phyloP scores from a whole-genome alignment of 2,329 filamentous ascomycete genomes.

The Calonectria pseudoturangicola region DNA sequence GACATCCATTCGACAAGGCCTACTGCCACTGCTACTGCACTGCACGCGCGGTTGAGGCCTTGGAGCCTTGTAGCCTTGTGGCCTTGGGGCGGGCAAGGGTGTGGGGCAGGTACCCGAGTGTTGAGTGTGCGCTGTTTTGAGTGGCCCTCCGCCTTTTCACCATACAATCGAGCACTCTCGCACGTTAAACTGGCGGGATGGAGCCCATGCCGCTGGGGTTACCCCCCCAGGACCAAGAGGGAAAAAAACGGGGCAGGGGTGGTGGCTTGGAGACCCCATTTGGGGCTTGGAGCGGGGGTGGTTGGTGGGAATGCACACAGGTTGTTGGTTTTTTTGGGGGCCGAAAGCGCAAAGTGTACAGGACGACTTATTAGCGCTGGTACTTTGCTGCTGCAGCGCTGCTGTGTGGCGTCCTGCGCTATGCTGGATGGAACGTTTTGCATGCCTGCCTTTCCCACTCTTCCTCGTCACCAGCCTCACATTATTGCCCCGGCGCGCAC shows the following conservation, averaged over 20 bases:
- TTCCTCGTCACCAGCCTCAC: slow-evolving; percentile 28
- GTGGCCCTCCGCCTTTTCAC: slow-evolving; percentile 53
- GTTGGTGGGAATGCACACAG: background rate
- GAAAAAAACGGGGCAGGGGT: slow-evolving; percentile 45
- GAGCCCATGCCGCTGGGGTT: slow-evolving; percentile 39
- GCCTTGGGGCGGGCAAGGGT: background rate
- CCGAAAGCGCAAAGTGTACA: background rate
- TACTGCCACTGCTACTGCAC: background rate
- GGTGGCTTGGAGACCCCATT: slow-evolving; percentile 36
- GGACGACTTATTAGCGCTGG: background rate
- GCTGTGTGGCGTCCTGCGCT: slow-evolving; percentile 11
- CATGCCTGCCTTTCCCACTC: background rate
- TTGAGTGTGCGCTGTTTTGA: slow-evolving; percentile 5
- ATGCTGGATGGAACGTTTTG: slow-evolving; percentile 22
- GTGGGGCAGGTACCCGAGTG: background rate
- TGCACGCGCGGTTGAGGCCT: slow-evolving; percentile 8
- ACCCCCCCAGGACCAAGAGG: slow-evolving; percentile 43
- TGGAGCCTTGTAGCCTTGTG: slow-evolving; percentile 32
- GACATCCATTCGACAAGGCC: no score
- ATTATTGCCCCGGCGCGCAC: slow-evolving; percentile 15
- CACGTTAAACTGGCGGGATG: slow-evolving; percentile 54
- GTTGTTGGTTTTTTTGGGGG: background rate
- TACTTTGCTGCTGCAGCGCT: slow-evolving; percentile 7
- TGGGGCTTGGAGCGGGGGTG: slow-evolving; percentile 32
- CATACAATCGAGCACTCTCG: slow-evolving; percentile 47